Conservation (phyloP, 2,329 filamentous ascomycete species). For the Diaporthe sp. region DNA sequence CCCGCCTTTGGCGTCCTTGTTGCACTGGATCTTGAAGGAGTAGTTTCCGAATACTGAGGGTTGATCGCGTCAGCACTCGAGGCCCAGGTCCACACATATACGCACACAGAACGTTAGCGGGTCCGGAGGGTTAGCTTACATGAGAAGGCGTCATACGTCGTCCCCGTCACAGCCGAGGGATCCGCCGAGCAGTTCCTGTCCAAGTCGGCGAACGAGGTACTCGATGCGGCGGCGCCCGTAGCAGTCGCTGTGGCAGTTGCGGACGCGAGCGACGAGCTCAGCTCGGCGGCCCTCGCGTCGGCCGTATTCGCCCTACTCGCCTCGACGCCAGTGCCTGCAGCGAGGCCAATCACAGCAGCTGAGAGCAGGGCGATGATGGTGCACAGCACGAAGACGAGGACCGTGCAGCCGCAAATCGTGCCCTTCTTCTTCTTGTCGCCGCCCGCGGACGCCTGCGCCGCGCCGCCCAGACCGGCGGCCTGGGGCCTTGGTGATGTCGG, state of each 20-base stretch:
- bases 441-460: not conserved
- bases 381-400: constrained; percentile 57
- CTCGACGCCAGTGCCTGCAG: constrained; percentile 59
- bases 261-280: constrained; percentile 46
- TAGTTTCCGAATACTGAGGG: constrained; percentile 52
- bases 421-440: constrained; percentile 23
- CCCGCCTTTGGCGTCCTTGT: constrained; percentile 54
- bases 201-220: constrained; percentile 49
- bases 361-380: constrained; percentile 56
- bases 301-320: constrained; percentile 55
- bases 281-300: constrained; percentile 48
- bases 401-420: constrained; percentile 53
- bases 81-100: not conserved
- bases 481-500: constrained; percentile 32
- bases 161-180: constrained; percentile 53
- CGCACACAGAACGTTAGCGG: not conserved
- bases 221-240: constrained; percentile 41
- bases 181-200: constrained; percentile 57
- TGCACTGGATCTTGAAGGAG: constrained; percentile 59
- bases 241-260: constrained; percentile 43
- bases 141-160: constrained; percentile 54
- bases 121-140: constrained; percentile 48
- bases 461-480: not conserved
- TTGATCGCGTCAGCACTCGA: constrained; percentile 37
- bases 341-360: constrained; percentile 58